Base-by-base conservation (phyloP, 2,329 filamentous ascomycete genomes). In the Arthroderma sp. region DNA sequence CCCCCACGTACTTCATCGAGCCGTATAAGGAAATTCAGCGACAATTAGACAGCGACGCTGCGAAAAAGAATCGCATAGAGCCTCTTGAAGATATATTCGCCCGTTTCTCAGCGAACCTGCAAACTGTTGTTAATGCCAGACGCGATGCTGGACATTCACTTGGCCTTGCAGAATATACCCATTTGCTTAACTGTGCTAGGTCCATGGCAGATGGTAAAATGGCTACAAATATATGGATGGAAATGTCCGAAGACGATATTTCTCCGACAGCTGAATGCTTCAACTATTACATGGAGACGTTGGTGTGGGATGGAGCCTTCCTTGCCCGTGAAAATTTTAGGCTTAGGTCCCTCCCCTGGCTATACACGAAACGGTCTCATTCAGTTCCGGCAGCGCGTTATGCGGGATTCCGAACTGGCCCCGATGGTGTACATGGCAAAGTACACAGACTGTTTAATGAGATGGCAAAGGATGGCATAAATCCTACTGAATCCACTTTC, bases 1-100 rank as follows among this genome's bases (percentile, higher is more conserved):
- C 83, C 46, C 80, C 82, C 0, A 54, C 60, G 27, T 60, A 72
- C 50, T 71, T 74, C 48, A 52, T 76, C 36, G 59, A 64, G 27
- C 63, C 65, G 1, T 66, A 69, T 52, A 63, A 73, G 4, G 55
- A 60, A 22, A 61, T 77, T 11, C 66, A 73, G 43, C 57, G 62
- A 15, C 60, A 71, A 8, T 57, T 76, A 15, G 78, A 81, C 56
- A 57, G 68, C 3, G 62, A 64, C 7, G 56, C 69, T 32, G 64
- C 67, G 10, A 48, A 70, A 11, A 9, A 70, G 59, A 52, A 71
- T 65, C 55, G 63, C 4, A 51, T 68, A 22, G 59, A 58, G 36
- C 58, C 63, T 3, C 48, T 69, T 33, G 54, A 62, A 28, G 46
- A 54, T 38, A 53, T 68, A 9, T 65, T 69, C 29, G 56, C 58